Evolutionary conservation across 2,329 filamentous ascomycete genomes (phyloP).

Genomic region (Neocucurbitaria cava): DNA sequence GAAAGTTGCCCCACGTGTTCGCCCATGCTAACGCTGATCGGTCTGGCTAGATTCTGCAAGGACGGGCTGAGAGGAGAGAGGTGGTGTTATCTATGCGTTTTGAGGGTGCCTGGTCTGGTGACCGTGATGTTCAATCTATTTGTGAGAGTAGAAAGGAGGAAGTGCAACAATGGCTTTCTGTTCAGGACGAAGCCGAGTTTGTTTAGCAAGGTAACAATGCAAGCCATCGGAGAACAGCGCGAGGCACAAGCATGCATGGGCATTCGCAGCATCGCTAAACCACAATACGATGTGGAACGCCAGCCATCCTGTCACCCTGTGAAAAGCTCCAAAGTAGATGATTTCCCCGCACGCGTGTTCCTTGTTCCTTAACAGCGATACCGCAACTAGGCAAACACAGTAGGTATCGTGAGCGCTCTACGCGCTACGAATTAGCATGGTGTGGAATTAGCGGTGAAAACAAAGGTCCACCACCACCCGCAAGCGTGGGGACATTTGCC

Average conservation of each 20-base stretch:
- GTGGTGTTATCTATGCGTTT: not conserved
- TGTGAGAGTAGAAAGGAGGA: not conserved
- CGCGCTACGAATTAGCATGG: conserved; percentile 15
- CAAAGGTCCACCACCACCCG: not conserved
- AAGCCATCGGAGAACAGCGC: conserved; percentile 8
- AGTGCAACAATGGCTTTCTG: not conserved
- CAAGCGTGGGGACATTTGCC: conserved; percentile 1
- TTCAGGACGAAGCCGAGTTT: not conserved
- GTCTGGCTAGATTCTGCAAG: conserved; percentile 1
- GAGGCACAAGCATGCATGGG: not conserved
- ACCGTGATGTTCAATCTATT: not conserved
- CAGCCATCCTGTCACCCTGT: not conserved
- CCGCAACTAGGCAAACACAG: not conserved
- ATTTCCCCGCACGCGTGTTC: not conserved
- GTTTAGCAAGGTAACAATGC: not conserved
- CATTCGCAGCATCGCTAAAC: conserved; percentile 5
- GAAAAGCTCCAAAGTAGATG: not conserved
- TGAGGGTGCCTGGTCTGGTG: not conserved
- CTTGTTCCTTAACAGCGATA: no score
- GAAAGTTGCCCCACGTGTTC: conserved; percentile 21
- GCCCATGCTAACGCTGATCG: conserved; percentile 8
- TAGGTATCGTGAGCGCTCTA: conserved; percentile 9
- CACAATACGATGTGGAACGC: not conserved
- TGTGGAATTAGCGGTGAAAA: conserved; percentile 21
- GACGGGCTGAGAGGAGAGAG: not conserved